Evolutionary conservation across 495 filamentous ascomycete species (phyloP), one percentile per base, ranked within the genome.

Genomic region (Aspergillus biplanus): DNA sequence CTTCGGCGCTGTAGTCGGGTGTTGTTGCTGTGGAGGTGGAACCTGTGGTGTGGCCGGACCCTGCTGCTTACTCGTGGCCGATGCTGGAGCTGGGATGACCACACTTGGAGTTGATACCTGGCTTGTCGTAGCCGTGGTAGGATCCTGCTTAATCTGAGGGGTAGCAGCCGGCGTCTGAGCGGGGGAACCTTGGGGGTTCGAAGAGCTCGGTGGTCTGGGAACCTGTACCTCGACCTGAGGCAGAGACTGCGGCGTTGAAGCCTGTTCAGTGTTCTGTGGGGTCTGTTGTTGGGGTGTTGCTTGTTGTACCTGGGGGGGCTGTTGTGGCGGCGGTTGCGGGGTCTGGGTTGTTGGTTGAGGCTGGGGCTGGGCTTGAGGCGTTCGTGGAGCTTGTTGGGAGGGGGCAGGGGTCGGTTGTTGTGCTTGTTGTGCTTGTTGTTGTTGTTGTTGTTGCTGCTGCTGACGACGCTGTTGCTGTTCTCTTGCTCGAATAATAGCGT

Each of bases 401-500:
- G 55, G 37, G 6, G 35, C 53, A 32, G 61, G 61, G 12, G 62
- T 63, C 15, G 53, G 35, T 21, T 52, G 53, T n/a, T 61, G 58
- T 21, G 33, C 9, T 46, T 63, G 46, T 4, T 67, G 52, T 59
- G 21, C 21, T 27, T 27, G 21, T 7, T 66, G 53, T 50, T 67
- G 53, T n/a, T 21, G 66, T 42, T 56, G 67, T 50, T 54, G 58
- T 54, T 62, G 71, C 33, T 62, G 74, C 60, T 73, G 68, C 5
- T 73, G 73, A 31, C 65, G 68, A 47, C 71, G 69, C 62, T 77
- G 73, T 59, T 75, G 78, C 53, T 78, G 74, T 50, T 84, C 72
- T 68, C 76, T 73, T 11, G 76, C 73, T 59, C 80, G 79, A 49
- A 87, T 79, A 47, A 87, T 83, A 0, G 78, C 83, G 46, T 92